These are phyloP conservation scores for Phytopythium montanum DNA, from an alignment of 352 stramenopile species.

Conservation along the genomic window DNA sequence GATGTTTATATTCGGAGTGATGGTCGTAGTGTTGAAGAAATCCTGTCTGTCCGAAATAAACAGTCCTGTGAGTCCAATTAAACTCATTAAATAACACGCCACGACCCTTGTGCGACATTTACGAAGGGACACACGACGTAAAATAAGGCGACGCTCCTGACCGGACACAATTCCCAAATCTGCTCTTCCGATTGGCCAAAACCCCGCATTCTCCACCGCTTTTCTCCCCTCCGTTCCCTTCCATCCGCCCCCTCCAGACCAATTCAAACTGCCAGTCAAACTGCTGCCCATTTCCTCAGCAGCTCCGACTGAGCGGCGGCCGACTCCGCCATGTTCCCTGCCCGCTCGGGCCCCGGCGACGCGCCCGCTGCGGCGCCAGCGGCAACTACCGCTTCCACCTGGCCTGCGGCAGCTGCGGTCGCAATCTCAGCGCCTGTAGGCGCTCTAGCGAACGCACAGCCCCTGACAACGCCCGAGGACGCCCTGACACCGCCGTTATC, in stretches of 20 bases:
- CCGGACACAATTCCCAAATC: not conserved
- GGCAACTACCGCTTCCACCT: not conserved
- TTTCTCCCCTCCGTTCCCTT: conserved; percentile 7
- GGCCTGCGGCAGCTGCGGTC: too few relatives aligned
- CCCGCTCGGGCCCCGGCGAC: not conserved
- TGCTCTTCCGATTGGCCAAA: not conserved
- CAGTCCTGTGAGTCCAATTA: not conserved
- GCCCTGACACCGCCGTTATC: not conserved
- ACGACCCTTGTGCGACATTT: not conserved
- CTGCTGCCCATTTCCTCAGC: not conserved
- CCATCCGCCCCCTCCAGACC: conserved; percentile 2
- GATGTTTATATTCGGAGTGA: not conserved
- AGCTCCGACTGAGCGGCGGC: not conserved
- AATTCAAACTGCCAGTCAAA: not conserved
- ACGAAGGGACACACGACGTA: not conserved
- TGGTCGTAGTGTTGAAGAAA: not conserved
- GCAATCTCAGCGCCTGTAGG: not conserved
- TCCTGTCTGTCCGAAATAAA: not conserved
- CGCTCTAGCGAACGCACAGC: not conserved
- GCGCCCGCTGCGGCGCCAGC: not conserved
- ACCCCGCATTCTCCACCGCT: not conserved
- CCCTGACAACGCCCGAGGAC: not conserved
- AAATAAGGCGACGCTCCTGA: not conserved
- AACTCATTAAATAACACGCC: not conserved
- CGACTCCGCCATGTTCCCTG: not conserved